Base-by-base conservation (phyloP, 2,329 filamentous ascomycete genomes). In the Triangularia setosa region DNA sequence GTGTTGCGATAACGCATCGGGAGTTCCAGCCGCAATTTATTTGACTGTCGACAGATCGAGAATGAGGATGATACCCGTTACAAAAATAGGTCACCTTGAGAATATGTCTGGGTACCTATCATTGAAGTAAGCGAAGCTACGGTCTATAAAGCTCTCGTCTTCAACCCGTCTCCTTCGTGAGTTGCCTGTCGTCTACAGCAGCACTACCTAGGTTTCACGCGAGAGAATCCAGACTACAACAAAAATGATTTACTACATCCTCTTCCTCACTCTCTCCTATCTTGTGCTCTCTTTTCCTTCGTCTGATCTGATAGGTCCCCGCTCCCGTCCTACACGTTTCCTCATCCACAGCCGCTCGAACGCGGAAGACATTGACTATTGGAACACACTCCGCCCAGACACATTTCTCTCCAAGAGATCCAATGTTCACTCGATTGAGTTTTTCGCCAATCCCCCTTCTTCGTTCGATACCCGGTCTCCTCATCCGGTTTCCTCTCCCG, bases 351-450 rank as follows among this genome's bases (percentile, higher is more conserved):
- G 23, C 69, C 55, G 55, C 16, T 3, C 55, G 6, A 9, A 35
- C 4, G 27, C 28, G 52, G 16, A 55, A 9, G 65, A 69, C 58
- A 48, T 48, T 14, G 40, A 48, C n/a, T 48, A 48, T 14, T 69
- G 68, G 68, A 68, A 69, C 63, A 30, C 61, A 12, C 63, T 65
- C 23, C 66, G 68, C 12, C 59, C 55, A 5, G 57, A 59, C 28
- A 21, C 25, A 12, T 66, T 69, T 63, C 60, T 67, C 27, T n/a
- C 60, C 60, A 66, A 61, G 16, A 53, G 64, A 1, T 40, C 54
- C 11, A 54, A 54, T 18, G 12, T 68, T 7, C 68, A 63, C 62
- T 53, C 66, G 1, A 62, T 62, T 18, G 59, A 63, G 23, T 65
- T 58, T 63, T 67, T 65, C 63, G 66, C 60, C 58, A 62, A 63